Evolutionary conservation across 345 rosid species (phyloP).

Genomic region (Gossypium arboreum): DNA sequence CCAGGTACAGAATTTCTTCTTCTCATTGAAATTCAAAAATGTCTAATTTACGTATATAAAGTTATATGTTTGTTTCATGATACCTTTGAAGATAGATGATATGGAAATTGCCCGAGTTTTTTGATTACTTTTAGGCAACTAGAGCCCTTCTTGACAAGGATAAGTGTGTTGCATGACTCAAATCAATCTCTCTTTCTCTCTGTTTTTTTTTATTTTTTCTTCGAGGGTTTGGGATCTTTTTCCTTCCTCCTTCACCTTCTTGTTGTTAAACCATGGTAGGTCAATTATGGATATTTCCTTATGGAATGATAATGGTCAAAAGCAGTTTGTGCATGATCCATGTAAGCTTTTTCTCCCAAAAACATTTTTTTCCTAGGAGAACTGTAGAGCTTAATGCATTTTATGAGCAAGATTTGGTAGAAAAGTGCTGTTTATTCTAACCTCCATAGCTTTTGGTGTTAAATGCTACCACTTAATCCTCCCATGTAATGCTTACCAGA

Average conservation of each 20-base stretch:
- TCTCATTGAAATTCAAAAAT: background rate
- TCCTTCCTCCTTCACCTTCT: background rate
- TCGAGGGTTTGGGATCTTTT: background rate
- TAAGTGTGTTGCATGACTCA: constrained; percentile 46
- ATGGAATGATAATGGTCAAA: constrained; percentile 99
- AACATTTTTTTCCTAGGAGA: background rate
- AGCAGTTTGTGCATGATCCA: constrained; percentile 92
- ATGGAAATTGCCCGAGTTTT: constrained; percentile 99
- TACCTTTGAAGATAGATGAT: constrained; percentile 66
- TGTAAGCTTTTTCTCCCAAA: constrained; percentile 40
- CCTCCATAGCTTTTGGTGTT: background rate
- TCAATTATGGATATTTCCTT: constrained; percentile 98
- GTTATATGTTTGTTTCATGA: background rate
- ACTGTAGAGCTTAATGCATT: background rate
- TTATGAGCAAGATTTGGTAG: background rate
- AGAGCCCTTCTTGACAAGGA: constrained; percentile 85
- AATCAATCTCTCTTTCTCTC: constrained; percentile 1
- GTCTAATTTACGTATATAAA: background rate
- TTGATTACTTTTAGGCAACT: constrained; percentile 91
- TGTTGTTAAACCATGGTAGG: constrained; percentile 34
- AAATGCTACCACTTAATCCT: background rate
- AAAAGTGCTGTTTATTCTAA: background rate
- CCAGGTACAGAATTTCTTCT: constrained; percentile 41
- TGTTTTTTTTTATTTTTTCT: background rate
- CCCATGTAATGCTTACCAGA: background rate